Conservation (phyloP, 306 rosid genomes). For the Potentilla sterilis region DNA sequence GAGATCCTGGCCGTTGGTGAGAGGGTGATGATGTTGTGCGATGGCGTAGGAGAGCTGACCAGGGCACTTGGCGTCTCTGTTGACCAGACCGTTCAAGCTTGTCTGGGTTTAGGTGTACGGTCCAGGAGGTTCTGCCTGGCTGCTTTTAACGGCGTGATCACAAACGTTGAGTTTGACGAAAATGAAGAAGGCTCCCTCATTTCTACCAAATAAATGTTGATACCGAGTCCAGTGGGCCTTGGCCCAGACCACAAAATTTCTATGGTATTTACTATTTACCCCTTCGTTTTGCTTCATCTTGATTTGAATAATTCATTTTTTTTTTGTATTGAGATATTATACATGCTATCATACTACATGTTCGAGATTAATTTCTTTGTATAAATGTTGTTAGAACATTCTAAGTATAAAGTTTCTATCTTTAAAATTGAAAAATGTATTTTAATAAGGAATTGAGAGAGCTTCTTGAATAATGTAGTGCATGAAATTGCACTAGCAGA, state of each 20-base stretch:
- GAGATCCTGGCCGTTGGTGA: constrained; percentile 16
- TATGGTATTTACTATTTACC: not conserved
- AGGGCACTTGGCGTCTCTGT: constrained; percentile 3
- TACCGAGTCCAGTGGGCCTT: not conserved
- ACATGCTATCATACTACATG: not conserved
- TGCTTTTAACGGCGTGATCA: constrained; percentile 25
- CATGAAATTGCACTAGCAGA: not conserved
- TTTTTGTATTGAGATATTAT: not conserved
- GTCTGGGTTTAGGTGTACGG: constrained; percentile 4
- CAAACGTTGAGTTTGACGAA: constrained; percentile 13
- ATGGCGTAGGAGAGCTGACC: constrained; percentile 25
- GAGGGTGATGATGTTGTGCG: constrained; percentile 18
- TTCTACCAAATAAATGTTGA: not conserved
- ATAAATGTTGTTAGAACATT: not conserved
- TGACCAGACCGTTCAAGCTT: not conserved
- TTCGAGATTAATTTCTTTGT: too few species aligned
- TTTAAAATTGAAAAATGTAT: not conserved
- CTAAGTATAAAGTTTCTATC: not conserved
- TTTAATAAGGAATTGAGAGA: not conserved
- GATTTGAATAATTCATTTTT: not conserved
- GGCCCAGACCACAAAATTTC: not conserved
- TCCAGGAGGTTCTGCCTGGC: constrained; percentile 23
- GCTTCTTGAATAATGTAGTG: not conserved
- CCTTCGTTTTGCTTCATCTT: not conserved
- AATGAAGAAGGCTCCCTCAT: not conserved